Base-by-base conservation (phyloP, 148 eudicot genomes). In the Rhododendron simsii region DNA sequence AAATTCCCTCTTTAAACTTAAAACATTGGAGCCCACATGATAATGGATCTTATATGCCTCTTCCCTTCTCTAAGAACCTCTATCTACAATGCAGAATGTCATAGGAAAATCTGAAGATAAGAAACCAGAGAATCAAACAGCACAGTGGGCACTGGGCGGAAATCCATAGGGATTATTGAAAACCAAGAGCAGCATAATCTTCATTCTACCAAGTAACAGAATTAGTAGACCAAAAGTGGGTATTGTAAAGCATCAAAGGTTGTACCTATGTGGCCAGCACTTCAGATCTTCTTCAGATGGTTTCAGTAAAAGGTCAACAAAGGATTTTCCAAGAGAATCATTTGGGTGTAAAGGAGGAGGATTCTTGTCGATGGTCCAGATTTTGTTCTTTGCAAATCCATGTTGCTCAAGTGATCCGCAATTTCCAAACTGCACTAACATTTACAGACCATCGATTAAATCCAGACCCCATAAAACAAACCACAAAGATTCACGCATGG, bases 381-480 rank as follows among this genome's bases (percentile, higher is more conserved):
- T 83, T 91, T 89, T 93, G 91, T 94, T 95, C 90, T 95, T 93
- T 21, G 98, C 99, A 87, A 95, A 94, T 59, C 99, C 99, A 87
- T 95, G 94, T 90, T 92, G 96, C 82, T 97, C 99, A 87, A 92
- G 96, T 57, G 91, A 85, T 86, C 92, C 98, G 88, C 95, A 89
- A 86, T 93, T 94, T 30, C 95, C 98, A 90, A 94, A 94, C 99
- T 97, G 88, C 91, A 90, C 51, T 47, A 67, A 53, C 39, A 81
- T 33, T 50, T 16, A 23, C 23, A 77, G 81, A 4, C 82, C 75
- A 71, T 82, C 23, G 67, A 63, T 44, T 85, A 83, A 78, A 20
- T 11, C 55, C n/a, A 21, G 33, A 75, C 37, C 41, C 45, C 61
- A 37, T 1, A 48, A 30, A 81, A 45, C 23, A 85, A 73, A 82